Evolutionary conservation across 495 filamentous ascomycete genomes (phyloP), one percentile per base, ranked within the genome.

Genomic region (Jackrogersella minutella): DNA sequence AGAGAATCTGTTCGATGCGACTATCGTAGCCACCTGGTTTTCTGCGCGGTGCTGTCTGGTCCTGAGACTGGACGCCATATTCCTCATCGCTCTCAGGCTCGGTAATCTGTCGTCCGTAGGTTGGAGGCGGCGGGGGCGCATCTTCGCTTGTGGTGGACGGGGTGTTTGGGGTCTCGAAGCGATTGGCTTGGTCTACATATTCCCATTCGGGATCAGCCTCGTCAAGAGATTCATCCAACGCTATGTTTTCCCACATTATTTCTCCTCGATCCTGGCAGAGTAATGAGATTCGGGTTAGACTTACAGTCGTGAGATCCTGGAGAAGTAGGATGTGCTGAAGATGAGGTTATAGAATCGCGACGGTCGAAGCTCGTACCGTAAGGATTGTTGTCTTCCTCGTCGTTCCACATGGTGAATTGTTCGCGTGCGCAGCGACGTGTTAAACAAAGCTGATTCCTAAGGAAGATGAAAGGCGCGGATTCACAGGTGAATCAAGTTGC

Each of bases 1-100:
- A 96, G 34, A 99, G 87, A 49, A 96, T 92, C 79, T 97, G 94
- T 76, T 98, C 94, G 36, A 98, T 91, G 14, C 96, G 89, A 69
- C 94, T 97, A 72, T 93, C 91, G 71, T 98, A 99, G 13, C 90
- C 91, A 50, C 90, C 88, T 55, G 90, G 91, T 78, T 92, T 95
- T 41, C 87, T 86, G 52, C 80, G 80, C 4, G 81, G 82, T n/a
- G 73, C 78, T 43, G 69, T 72, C 41, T 79, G 78, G 24, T 77
- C 77, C n/a, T 87, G 86, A 58, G 90, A 82, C 56, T 82, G 81
- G 43, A 84, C 81, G 26, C 85, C 87, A 47, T 90, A 87, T 9
- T 84, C 82, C 16, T 78, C 76, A 14, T 78, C 75, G 47, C 76
- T 81, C 22, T 78, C 77, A 31, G 54, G 51, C 33, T 72, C 71